A percentile compares a stretch with the other conserved stretches of the same genome.
phyloP scores from a whole-genome alignment of 768 basidiomycete genomes.

The Leucosporidium scottii region DNA sequence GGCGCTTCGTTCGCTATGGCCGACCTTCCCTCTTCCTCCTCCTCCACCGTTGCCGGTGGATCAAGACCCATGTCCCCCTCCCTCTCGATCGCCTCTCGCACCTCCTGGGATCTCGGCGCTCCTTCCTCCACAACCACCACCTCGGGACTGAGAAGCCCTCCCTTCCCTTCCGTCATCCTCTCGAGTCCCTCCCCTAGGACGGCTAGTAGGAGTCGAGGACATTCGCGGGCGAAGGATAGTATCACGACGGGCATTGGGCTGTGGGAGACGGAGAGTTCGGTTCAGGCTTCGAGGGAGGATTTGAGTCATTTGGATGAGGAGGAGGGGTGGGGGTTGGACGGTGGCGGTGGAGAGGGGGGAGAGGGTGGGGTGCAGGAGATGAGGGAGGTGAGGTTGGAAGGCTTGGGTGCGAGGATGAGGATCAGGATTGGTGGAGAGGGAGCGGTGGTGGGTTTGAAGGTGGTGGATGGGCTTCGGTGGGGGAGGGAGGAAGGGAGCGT shows the following conservation, averaged over 20 bases:
- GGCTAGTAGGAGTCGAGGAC: not conserved
- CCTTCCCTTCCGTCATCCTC: not conserved
- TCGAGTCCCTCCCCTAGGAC: not conserved
- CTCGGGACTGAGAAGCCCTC: not conserved
- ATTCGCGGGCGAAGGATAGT: conserved; percentile 3
- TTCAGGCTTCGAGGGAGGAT: no score
- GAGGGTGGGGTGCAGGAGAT: not conserved
- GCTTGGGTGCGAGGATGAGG: not conserved
- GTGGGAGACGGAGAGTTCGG: conserved; percentile 12
- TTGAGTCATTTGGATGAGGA: not conserved
- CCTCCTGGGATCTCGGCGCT: no score
- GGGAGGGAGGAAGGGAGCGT: not conserved
- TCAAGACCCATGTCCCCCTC: not conserved
- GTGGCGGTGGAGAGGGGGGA: no score
- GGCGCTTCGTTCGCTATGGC: no score
- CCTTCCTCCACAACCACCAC: no score
- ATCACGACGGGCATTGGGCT: conserved; percentile 31
- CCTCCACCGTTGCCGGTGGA: not conserved
- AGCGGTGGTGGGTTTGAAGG: not conserved
- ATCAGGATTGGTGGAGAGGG: conserved; percentile 8
- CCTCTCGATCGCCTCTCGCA: not conserved
- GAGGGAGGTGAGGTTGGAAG: not conserved
- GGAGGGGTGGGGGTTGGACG: no score
- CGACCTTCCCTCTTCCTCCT: not conserved
- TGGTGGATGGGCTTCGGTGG: not conserved